Conservation (phyloP, 257 asterid genomes). For the Parsonsia alboflavescens region DNA sequence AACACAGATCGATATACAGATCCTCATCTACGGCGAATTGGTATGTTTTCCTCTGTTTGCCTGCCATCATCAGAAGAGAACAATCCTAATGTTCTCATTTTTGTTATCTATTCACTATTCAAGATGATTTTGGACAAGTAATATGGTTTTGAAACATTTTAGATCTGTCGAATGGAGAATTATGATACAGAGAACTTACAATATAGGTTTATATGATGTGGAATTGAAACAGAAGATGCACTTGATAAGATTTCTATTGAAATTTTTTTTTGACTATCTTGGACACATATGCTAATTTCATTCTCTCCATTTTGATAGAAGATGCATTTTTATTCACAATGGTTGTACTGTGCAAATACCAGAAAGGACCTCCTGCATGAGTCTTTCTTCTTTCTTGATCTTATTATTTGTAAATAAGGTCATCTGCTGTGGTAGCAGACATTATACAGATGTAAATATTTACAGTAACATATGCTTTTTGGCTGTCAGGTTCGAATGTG, state of each 20-base stretch:
- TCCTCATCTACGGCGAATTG: slow-evolving; percentile 68
- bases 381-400: background rate
- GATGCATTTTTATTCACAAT: background rate
- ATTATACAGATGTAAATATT: background rate
- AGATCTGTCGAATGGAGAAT: background rate
- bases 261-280: background rate
- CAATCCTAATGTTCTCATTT: background rate
- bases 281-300: background rate
- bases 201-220: background rate
- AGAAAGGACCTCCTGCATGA: background rate
- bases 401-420: background rate
- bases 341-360: background rate
- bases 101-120: background rate
- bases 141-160: background rate
- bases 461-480: background rate
- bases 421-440: background rate
- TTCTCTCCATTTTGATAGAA: background rate
- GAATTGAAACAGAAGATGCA: background rate
- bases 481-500: slow-evolving; percentile 69
- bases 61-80: background rate
- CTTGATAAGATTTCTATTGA: background rate
- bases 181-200: background rate
- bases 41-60: slow-evolving; percentile 26
- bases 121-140: background rate
- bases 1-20: slow-evolving; percentile 75